Percentiles rank a stretch among this genome's conserved stretches.
Conservation (phyloP, 2,329 filamentous ascomycete species). For the Trichoderma gracile region DNA sequence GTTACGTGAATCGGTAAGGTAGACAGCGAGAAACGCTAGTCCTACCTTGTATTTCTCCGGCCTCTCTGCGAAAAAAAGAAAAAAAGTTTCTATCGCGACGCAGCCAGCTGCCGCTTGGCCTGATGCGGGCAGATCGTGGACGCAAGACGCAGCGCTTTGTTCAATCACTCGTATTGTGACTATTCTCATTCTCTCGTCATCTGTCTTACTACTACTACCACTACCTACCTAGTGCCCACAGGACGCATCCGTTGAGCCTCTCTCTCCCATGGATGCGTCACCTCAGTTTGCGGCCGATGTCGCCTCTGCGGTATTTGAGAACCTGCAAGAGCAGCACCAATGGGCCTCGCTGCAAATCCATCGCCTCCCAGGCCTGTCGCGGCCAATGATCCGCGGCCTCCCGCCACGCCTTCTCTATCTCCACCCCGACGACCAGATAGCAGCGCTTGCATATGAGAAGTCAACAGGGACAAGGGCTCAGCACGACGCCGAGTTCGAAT, state of each 20-base stretch:
- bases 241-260: background rate
- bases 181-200: slow-evolving; percentile 15
- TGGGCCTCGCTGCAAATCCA: slow-evolving; percentile 66
- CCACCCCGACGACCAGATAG: slow-evolving; percentile 80
- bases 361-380: slow-evolving; percentile 40
- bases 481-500: slow-evolving; percentile 64
- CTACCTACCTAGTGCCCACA: no score
- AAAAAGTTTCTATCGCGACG: slow-evolving; percentile 7
- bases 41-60: slow-evolving; percentile 21
- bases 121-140: background rate
- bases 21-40: slow-evolving; percentile 21
- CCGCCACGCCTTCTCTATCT: slow-evolving; percentile 73
- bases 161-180: no score
- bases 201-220: background rate
- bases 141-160: background rate
- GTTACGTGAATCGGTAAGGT: slow-evolving; percentile 22
- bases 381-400: slow-evolving; percentile 70
- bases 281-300: slow-evolving; percentile 29
- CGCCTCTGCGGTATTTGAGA: slow-evolving; percentile 59
- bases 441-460: slow-evolving; percentile 63
- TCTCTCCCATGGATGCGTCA: slow-evolving; percentile 17
- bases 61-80: no score
- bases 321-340: slow-evolving; percentile 73
- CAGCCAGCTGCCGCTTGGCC: slow-evolving; percentile 10
- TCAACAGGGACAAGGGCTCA: slow-evolving; percentile 46